Conservation (phyloP, 495 filamentous ascomycete genomes). For the Aspergillus bridgeri region DNA sequence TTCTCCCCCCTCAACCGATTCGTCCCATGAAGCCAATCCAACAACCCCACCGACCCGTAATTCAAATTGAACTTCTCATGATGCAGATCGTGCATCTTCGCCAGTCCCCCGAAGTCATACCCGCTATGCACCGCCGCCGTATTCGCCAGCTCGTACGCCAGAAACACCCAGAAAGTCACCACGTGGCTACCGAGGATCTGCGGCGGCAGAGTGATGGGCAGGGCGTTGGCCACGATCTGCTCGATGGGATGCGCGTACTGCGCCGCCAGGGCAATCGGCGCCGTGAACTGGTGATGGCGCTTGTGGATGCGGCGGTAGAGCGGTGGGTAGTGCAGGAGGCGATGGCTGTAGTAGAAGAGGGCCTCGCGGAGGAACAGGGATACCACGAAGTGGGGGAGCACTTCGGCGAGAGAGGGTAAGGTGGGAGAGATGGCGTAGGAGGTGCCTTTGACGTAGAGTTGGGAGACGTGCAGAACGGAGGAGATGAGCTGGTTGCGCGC, state of each 20-base stretch:
- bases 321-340: conserved; percentile 47
- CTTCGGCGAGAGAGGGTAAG: conserved; percentile 31
- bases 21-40: conserved; percentile 39
- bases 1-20: conserved; percentile 17
- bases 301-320: conserved; percentile 55
- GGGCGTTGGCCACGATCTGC: conserved; percentile 51
- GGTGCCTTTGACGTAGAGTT: conserved; percentile 22
- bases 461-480: conserved; percentile 30
- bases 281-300: conserved; percentile 55
- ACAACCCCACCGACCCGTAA: conserved; percentile 33
- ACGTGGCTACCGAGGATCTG: conserved; percentile 45
- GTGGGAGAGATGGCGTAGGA: conserved; percentile 22
- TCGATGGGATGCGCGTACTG: conserved; percentile 59
- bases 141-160: conserved; percentile 45
- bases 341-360: conserved; percentile 56
- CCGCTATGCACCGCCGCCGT: conserved; percentile 54
- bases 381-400: conserved; percentile 43
- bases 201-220: conserved; percentile 53
- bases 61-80: conserved; percentile 40
- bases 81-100: conserved; percentile 52
- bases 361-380: conserved; percentile 48
- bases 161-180: conserved; percentile 50
- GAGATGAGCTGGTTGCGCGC: conserved; percentile 45
- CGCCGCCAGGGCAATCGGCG: conserved; percentile 55
- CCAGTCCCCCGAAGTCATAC: conserved; percentile 47